Evolutionary conservation across 179 eudicot genomes (phyloP).

Genomic region (Beta macrorhiza): DNA sequence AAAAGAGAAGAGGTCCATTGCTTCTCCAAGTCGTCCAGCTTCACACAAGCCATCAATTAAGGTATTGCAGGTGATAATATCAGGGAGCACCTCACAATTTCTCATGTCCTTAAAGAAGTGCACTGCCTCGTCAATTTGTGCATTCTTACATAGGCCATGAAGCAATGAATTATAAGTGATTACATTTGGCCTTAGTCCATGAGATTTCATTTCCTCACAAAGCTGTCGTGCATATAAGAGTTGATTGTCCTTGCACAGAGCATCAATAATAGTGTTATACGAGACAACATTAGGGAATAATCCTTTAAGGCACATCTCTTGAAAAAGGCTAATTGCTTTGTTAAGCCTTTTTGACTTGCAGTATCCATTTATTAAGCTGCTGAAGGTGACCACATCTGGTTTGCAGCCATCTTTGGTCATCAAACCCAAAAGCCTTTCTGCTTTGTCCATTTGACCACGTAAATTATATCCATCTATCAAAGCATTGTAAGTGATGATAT

Average conservation of each 20-base stretch:
- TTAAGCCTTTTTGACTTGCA: neutral
- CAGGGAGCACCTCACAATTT: neutral
- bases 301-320: neutral
- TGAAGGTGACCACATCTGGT: neutral
- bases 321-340: neutral
- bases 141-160: conserved; percentile 1
- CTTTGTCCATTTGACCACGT: neutral
- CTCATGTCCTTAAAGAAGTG: neutral
- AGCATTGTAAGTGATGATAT: conserved; percentile 5
- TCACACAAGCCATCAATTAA: conserved; percentile 23
- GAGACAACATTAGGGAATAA: neutral
- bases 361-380: neutral
- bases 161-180: conserved; percentile 8
- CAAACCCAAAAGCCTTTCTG: neutral
- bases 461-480: conserved; percentile 8
- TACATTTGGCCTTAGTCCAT: neutral
- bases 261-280: conserved; percentile 20
- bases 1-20: conserved; percentile 1
- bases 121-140: neutral
- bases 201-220: neutral
- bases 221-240: neutral
- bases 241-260: conserved; percentile 2
- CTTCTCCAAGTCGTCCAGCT: conserved; percentile 8
- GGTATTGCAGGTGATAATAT: conserved; percentile 3
- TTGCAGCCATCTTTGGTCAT: conserved; percentile 3